Conservation (phyloP, 2,329 filamentous ascomycete species). For the Onygenales sp. region DNA sequence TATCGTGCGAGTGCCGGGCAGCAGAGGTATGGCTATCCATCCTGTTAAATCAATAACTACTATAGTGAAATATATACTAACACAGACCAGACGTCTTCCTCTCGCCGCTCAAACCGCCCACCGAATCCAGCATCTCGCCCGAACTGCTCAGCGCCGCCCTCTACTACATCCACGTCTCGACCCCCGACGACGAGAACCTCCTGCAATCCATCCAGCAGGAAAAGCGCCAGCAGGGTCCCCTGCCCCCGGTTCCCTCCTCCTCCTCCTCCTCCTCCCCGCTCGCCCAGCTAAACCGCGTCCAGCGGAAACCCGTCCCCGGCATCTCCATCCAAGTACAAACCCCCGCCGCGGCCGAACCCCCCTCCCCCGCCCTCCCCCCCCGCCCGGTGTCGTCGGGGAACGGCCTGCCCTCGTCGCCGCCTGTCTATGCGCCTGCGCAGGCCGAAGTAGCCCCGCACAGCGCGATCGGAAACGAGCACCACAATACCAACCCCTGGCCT, state of each 20-base stretch:
- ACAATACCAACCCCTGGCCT: too few species aligned
- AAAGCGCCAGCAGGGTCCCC: slow-evolving; percentile 12
- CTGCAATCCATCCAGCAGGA: slow-evolving; percentile 31
- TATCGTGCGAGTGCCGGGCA: slow-evolving; percentile 86
- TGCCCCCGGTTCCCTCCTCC: slow-evolving; percentile 8
- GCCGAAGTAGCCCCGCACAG: too few species aligned
- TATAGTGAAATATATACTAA: not conserved
- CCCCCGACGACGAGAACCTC: slow-evolving; percentile 45
- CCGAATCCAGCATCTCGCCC: slow-evolving; percentile 71
- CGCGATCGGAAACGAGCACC: too few species aligned
- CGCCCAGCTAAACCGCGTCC: slow-evolving; percentile 27
- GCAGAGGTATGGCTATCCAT: slow-evolving; percentile 52
- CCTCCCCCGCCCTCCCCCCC: not conserved
- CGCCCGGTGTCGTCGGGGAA: not conserved
- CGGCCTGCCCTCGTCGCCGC: too few species aligned
- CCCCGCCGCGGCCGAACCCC: not conserved
- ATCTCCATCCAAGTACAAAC: slow-evolving; percentile 4
- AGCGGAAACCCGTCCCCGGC: slow-evolving; percentile 28
- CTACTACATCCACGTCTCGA: slow-evolving; percentile 80
- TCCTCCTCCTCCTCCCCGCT: slow-evolving; percentile 7
- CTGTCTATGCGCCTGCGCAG: too few species aligned
- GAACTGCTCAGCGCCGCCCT: slow-evolving; percentile 80
- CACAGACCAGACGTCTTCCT: slow-evolving; percentile 72
- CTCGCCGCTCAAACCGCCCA: slow-evolving; percentile 77
- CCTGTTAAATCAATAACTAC: not conserved